Conservation (phyloP, 2,329 filamentous ascomycete species). For the Nemania sp. region DNA sequence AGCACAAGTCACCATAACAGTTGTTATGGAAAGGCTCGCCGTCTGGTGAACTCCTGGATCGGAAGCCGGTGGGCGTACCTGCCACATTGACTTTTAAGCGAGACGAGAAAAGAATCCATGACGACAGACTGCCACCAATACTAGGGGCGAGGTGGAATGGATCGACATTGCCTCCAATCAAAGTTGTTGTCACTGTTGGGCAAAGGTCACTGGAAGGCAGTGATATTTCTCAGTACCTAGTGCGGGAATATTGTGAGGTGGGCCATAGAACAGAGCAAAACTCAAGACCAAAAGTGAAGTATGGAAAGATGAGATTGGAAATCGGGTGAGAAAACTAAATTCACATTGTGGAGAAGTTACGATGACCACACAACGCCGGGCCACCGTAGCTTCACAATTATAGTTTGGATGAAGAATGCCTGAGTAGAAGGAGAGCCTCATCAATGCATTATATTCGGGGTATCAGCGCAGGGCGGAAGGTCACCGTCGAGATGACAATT, state of each 20-base stretch:
- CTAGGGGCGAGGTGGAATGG: background rate
- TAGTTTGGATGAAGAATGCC: slow-evolving; percentile 41
- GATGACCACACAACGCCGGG: slow-evolving; percentile 49
- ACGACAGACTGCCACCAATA: background rate
- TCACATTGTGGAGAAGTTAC: slow-evolving; percentile 38
- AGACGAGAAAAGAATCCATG: background rate
- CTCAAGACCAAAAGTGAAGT: slow-evolving; percentile 27
- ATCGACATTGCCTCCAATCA: slow-evolving; percentile 4
- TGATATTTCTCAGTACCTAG: slow-evolving; percentile 5
- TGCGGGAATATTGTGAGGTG: background rate
- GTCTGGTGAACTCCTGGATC: background rate
- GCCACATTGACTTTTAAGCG: background rate
- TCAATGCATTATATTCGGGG: slow-evolving; percentile 62
- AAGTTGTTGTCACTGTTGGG: slow-evolving; percentile 10
- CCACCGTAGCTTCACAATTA: slow-evolving; percentile 50
- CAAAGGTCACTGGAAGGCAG: slow-evolving; percentile 13
- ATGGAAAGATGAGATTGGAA: slow-evolving; percentile 36
- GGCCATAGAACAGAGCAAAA: slow-evolving; percentile 20
- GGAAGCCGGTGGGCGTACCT: background rate
- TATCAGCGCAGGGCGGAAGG: slow-evolving; percentile 52
- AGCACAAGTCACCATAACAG: background rate
- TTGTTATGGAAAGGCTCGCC: background rate
- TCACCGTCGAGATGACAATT: slow-evolving; percentile 43
- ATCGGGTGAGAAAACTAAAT: slow-evolving; percentile 32
- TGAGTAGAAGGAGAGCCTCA: slow-evolving; percentile 45